Evolutionary conservation across 2,329 filamentous ascomycete species (phyloP).

Genomic region (Macrophomina tecta): DNA sequence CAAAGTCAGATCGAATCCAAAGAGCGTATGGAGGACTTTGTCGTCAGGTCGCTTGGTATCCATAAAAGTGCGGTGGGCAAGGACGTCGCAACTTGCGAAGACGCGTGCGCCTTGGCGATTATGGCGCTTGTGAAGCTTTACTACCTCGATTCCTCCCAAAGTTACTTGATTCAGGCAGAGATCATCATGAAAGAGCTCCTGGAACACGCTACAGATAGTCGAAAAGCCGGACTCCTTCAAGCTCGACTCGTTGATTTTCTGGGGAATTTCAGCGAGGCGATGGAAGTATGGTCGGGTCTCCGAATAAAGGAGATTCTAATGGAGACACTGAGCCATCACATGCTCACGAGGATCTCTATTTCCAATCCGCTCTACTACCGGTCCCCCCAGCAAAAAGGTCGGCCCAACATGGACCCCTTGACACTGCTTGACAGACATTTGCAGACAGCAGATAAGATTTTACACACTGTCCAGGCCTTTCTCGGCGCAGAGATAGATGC

Average conservation of each 20-base stretch:
- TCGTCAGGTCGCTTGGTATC: background rate
- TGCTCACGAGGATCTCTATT: constrained; percentile 22
- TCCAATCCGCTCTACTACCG: constrained; percentile 19
- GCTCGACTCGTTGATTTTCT: constrained; percentile 9
- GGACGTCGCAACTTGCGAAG: constrained; percentile 17
- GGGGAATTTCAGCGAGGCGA: constrained; percentile 16
- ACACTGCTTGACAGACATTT: constrained; percentile 8
- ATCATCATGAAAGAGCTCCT: constrained; percentile 18
- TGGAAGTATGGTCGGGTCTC: constrained; percentile 5
- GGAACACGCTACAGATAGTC: constrained; percentile 10
- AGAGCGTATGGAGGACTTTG: constrained; percentile 16
- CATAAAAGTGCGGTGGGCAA: background rate
- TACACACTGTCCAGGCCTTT: constrained; percentile 15
- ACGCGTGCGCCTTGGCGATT: constrained; percentile 15
- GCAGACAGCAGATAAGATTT: constrained; percentile 12
- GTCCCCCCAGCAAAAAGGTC: background rate
- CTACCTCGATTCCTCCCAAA: constrained; percentile 15
- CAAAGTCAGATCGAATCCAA: constrained; percentile 7
- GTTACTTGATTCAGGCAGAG: constrained; percentile 20
- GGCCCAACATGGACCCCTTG: constrained; percentile 14
- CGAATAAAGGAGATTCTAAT: constrained; percentile 25
- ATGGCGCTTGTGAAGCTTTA: constrained; percentile 24
- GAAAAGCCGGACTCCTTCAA: constrained; percentile 22
- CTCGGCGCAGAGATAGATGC: constrained; percentile 23
- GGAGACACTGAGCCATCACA: constrained; percentile 27